Base-by-base conservation (phyloP, 495 filamentous ascomycete species). In the Talaromyces trachyspermus region DNA sequence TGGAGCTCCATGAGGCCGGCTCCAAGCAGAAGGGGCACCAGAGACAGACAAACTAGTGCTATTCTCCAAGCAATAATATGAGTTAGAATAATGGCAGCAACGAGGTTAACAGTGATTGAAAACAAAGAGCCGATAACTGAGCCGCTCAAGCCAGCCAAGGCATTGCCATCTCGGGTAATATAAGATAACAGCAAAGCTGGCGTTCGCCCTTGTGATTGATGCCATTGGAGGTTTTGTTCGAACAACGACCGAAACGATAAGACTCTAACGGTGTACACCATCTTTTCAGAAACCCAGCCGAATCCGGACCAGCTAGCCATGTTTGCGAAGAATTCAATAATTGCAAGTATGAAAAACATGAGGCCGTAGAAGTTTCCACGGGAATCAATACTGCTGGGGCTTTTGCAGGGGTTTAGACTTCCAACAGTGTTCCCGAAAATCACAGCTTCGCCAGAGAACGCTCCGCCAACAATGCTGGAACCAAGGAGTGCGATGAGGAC, bases 301-400 rank as follows among this genome's bases (percentile, higher is more conserved):
- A 79, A 76, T 8, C 62, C 61, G 7, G 68, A 62, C 56, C 72
- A 71, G 49, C 66, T 70, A 38, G 66, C 62, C 2, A 71, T n/a
- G 52, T 80, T 76, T 5, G 74, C 74, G 32, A 74, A 65, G 44
- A 80, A 70, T 27, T 72, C 75, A 36, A 72, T 66, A 7, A 79
- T 59, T 0, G 74, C 69, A 5, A 79, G 56, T n/a, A 77, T 58
- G 44, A 79, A 78, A 58, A 79, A 76, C 64, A 79, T 69, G 5
- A 77, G 60, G 1, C 72, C 72, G 32, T 58, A 77, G 49, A 79
- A 77, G 49, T 66, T 54, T 18, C 72, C 72, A 44, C 58, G 56
- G 14, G 58, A 61, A 14, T 54, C 53, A 26, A 74, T 71, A 17
- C 54, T 57, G 15, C 48, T 46, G 5, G 69, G 52, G 20, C 54